phyloP scores from a whole-genome alignment of 2,329 filamentous ascomycete species.

The Tolypocladium sp. region DNA sequence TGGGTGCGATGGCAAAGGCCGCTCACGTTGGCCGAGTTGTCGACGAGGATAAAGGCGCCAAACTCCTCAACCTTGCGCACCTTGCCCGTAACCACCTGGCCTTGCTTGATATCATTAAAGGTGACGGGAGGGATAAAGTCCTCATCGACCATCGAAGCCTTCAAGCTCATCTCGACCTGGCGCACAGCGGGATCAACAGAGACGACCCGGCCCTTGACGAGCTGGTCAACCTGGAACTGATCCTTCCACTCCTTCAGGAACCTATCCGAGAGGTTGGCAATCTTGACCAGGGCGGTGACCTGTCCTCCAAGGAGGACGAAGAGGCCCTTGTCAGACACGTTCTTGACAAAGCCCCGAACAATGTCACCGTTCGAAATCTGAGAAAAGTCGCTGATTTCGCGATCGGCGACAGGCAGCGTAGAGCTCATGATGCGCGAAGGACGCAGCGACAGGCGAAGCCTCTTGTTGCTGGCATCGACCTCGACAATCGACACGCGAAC shows the following conservation, averaged over 20 bases:
- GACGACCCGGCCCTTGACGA: conserved; percentile 80
- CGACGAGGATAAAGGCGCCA: conserved; percentile 86
- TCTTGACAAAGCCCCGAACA: conserved; percentile 85
- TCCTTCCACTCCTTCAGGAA: conserved; percentile 96
- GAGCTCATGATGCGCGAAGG: conserved; percentile 88
- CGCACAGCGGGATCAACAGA: conserved; percentile 58
- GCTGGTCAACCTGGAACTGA: conserved; percentile 75
- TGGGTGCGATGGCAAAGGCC: conserved; percentile 88
- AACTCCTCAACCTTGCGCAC: conserved; percentile 92
- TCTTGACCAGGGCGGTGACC: conserved; percentile 73
- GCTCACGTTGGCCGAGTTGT: conserved; percentile 80
- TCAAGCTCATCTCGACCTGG: conserved; percentile 79
- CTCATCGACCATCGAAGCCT: conserved; percentile 72
- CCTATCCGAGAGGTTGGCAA: conserved; percentile 80
- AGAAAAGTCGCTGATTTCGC: conserved; percentile 62
- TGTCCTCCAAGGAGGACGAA: conserved; percentile 78
- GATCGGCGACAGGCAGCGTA: conserved; percentile 69
- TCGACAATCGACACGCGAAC: conserved; percentile 78
- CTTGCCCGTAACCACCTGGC: conserved; percentile 79
- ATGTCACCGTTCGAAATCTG: conserved; percentile 70
- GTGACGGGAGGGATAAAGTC: conserved; percentile 66
- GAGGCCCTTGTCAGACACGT: conserved; percentile 78
- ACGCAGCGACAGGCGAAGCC: conserved; percentile 68
- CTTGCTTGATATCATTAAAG: conserved; percentile 67
- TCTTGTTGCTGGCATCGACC: conserved; percentile 78